Base-by-base conservation (phyloP, 2,329 filamentous ascomycete genomes). In the Penicillium italicum region DNA sequence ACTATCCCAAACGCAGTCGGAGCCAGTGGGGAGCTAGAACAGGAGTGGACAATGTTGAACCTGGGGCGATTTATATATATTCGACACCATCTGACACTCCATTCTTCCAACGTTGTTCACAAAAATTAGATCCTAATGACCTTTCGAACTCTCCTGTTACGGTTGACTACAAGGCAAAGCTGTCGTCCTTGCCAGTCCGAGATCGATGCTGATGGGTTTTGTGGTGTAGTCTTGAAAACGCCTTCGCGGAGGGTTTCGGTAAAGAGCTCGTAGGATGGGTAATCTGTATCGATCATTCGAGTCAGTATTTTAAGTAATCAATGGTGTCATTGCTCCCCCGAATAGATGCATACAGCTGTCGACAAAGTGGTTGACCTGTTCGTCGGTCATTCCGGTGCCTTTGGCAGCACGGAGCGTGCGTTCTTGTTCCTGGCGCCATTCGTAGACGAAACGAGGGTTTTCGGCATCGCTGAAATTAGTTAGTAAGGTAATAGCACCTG, bases 381-480 rank as follows among this genome's bases (percentile, higher is more conserved):
- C 87, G 63, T 90, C 86, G 1, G 84, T 88, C 92, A 96, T 96
- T 30, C 90, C 91, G 0, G 80, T 81, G 1, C 89, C 90, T 61
- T 82, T 88, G 22, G 80, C 74, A 8, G 77, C 77, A 24, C 88
- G 82, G 65, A 96, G 78, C 56, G 82, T 82, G 45, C 82, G 81
- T 74, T 96, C 91, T 74, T 96, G 90, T 75, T 96, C 80, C 63
- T 86, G 77, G 14, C 91, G 84, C 92, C 92, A 96, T 58, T 82
- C 82, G 66, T 96, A 96, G 50, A 96, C 92, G 68, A 85, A 92
- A 48, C 79, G 78, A 5, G 84, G 80, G 62, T 94, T 79, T 63
- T 88, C 82, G 6, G 91, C 88, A 66, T 96, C 86, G 53, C 78
- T 80, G 43, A 44, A 28, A n/a, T 18, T 28, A 24, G 20, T 61